Conservation (phyloP, 2,329 filamentous ascomycete genomes). For the Tolypocladium paradoxum region DNA sequence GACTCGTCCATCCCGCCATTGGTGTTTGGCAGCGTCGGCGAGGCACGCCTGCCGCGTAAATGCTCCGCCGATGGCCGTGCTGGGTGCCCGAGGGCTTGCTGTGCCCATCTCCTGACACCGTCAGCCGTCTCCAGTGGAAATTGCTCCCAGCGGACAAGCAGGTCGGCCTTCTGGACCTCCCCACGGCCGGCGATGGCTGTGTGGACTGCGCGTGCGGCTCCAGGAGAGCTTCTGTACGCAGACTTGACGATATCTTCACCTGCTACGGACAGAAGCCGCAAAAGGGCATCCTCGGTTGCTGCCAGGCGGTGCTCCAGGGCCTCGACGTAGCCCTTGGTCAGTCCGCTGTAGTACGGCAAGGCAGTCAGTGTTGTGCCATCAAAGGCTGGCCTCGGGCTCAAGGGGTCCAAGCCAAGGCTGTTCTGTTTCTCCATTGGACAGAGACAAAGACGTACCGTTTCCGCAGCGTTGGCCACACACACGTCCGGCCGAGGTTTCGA, state of each 20-base stretch:
- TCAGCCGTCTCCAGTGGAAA: background rate
- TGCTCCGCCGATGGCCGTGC: background rate
- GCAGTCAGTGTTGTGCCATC: background rate
- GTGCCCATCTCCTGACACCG: background rate
- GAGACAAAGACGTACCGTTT: too few species aligned
- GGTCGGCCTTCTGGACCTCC: background rate
- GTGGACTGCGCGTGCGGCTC: background rate
- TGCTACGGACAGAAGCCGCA: background rate
- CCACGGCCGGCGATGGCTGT: background rate
- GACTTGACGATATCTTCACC: background rate
- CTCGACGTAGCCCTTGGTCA: background rate
- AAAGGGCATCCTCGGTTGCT: background rate
- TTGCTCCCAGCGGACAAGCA: background rate
- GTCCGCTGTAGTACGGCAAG: background rate
- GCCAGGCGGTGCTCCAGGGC: background rate
- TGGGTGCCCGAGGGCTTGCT: background rate
- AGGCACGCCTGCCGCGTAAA: background rate
- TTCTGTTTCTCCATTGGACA: too few species aligned
- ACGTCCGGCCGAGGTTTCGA: background rate
- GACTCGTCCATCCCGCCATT: background rate
- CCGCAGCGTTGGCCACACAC: background rate
- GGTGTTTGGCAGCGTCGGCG: background rate
- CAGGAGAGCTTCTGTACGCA: background rate
- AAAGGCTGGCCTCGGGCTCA: background rate
- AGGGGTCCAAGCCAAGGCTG: too few species aligned